Conservation (phyloP, 2,329 filamentous ascomycete species). For the Thermothelomyces thermophilus region DNA sequence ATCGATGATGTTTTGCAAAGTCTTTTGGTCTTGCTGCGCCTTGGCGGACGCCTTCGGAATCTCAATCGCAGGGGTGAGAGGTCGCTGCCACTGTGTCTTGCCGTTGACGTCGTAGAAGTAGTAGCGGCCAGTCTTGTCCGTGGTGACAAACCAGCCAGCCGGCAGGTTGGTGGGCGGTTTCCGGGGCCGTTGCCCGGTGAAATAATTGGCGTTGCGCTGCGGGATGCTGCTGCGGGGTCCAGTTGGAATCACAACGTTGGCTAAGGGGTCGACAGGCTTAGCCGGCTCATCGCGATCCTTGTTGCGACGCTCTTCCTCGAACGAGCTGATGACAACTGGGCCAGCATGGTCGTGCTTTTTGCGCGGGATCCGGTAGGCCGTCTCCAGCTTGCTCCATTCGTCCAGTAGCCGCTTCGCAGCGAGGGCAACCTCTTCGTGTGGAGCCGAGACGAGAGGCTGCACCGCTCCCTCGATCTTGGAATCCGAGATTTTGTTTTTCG, state of each 20-base stretch:
- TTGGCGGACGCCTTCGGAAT: conserved; percentile 60
- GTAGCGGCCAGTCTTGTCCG: conserved; percentile 60
- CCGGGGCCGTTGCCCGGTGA: conserved; percentile 41
- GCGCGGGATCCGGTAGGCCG: conserved; percentile 87
- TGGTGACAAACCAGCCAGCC: conserved; percentile 77
- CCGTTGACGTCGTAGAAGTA: conserved; percentile 85
- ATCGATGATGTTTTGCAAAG: conserved; percentile 78
- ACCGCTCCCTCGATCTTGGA: conserved; percentile 88
- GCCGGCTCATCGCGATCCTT: conserved; percentile 36
- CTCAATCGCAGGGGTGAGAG: conserved; percentile 62
- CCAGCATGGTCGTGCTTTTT: conserved; percentile 74
- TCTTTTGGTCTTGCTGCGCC: conserved; percentile 57
- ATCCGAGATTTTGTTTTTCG: conserved; percentile 93
- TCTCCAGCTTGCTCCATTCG: conserved; percentile 82
- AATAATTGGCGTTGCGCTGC: conserved; percentile 48
- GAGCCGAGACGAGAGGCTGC: conserved; percentile 57
- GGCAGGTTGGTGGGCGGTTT: conserved; percentile 57
- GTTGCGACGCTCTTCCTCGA: conserved; percentile 54
- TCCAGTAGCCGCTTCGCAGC: conserved; percentile 67
- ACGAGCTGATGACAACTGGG: conserved; percentile 43
- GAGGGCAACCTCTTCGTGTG: conserved; percentile 67
- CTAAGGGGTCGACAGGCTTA: conserved; percentile 39
- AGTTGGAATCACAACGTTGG: conserved; percentile 48
- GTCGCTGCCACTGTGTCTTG: conserved; percentile 73
- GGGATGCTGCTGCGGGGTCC: conserved; percentile 54